Percentiles rank a stretch among this genome's conserved stretches.
phyloP scores from a whole-genome alignment of 768 basidiomycete genomes.

The Podaxis sp. region DNA sequence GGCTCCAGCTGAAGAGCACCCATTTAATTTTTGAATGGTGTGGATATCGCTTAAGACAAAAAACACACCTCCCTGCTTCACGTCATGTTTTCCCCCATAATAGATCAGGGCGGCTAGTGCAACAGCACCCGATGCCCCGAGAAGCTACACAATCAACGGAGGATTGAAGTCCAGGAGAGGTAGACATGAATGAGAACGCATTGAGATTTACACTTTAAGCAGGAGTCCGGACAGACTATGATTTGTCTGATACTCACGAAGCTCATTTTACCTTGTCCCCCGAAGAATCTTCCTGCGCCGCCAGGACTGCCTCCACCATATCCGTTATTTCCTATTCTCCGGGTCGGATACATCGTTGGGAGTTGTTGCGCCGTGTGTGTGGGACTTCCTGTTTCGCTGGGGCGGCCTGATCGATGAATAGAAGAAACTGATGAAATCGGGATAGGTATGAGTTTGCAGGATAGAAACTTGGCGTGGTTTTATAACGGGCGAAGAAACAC shows the following conservation, averaged over 20 bases:
- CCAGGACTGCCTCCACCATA: not conserved
- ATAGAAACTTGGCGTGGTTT: not conserved
- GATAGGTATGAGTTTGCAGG: not conserved
- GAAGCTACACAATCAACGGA: not conserved
- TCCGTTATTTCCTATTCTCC: not conserved
- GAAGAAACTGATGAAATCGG: not conserved
- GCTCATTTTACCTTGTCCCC: not conserved
- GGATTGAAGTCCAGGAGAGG: not conserved
- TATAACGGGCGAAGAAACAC: conserved; percentile 7
- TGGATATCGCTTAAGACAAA: not conserved
- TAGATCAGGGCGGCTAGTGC: not conserved
- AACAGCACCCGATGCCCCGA: not conserved
- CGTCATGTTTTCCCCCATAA: not conserved
- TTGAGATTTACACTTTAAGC: not conserved
- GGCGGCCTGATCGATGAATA: conserved; percentile 1
- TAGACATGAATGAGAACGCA: not conserved
- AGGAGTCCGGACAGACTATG: not conserved
- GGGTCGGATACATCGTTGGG: not conserved
- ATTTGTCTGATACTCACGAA: not conserved
- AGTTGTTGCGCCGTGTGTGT: not conserved
- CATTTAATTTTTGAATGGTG: not conserved
- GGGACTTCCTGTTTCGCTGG: conserved; percentile 1
- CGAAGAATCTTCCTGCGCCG: not conserved
- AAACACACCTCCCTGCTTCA: not conserved
- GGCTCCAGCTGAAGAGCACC: not conserved